phyloP scores from a whole-genome alignment of 768 basidiomycete genomes.

The Vishniacozyma victoriae region DNA sequence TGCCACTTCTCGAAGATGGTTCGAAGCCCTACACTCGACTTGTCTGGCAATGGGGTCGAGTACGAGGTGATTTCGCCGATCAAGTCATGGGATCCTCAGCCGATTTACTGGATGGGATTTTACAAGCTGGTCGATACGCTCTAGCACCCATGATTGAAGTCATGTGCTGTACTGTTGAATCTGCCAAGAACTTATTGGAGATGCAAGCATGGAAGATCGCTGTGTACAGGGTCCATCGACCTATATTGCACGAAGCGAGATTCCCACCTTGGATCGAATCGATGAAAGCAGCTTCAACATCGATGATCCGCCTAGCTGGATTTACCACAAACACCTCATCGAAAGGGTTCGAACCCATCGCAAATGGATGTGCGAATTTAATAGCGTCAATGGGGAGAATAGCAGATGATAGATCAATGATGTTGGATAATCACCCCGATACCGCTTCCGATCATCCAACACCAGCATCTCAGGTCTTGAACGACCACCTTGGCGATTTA shows the following conservation, averaged over 20 bases:
- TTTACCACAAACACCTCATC: slow-evolving; percentile 2
- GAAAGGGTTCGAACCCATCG: slow-evolving; percentile 14
- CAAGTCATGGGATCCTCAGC: neutral
- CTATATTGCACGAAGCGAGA: slow-evolving; percentile 5
- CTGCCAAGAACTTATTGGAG: slow-evolving; percentile 30
- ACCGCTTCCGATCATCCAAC: neutral
- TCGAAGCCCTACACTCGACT: slow-evolving; percentile 13
- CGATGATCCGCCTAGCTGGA: slow-evolving; percentile 6
- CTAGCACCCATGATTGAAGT: slow-evolving; percentile 26
- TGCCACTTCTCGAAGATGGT: slow-evolving; percentile 16
- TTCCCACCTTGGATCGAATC: slow-evolving; percentile 12
- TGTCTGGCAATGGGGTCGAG: slow-evolving; percentile 26
- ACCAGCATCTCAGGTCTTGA: neutral
- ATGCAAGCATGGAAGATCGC: slow-evolving; percentile 25
- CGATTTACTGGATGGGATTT: neutral
- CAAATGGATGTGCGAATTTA: slow-evolving; percentile 33
- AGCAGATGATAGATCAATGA: slow-evolving; percentile 19
- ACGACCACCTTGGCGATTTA: neutral
- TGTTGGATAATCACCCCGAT: neutral
- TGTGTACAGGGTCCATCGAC: slow-evolving; percentile 4
- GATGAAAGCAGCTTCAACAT: slow-evolving; percentile 15
- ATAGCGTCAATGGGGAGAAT: slow-evolving; percentile 33
- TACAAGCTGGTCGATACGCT: neutral
- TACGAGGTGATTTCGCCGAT: slow-evolving; percentile 25
- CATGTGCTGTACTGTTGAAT: slow-evolving; percentile 23